These are phyloP conservation scores for Phanerochaete carnosa DNA, from an alignment of 768 basidiomycete species.

Conservation along the genomic window DNA sequence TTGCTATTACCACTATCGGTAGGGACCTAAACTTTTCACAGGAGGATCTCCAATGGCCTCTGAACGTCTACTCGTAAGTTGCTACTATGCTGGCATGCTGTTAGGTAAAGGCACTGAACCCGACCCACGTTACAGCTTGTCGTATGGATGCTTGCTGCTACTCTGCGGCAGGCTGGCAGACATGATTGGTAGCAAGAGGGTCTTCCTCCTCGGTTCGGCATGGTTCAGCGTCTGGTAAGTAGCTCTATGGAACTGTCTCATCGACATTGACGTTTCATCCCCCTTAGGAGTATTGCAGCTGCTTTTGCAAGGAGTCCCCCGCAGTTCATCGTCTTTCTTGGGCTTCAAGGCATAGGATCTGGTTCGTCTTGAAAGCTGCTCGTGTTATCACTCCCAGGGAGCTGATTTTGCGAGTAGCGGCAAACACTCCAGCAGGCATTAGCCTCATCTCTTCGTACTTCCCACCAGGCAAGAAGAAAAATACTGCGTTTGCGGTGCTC, in stretches of 20 bases:
- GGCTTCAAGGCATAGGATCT: constrained; percentile 30
- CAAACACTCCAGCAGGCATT: constrained; percentile 30
- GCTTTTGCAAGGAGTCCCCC: constrained; percentile 27
- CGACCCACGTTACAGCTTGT: constrained; percentile 7
- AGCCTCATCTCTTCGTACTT: constrained; percentile 27
- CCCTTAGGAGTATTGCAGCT: constrained; percentile 27
- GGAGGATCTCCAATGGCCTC: constrained; percentile 22
- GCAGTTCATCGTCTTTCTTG: constrained; percentile 30
- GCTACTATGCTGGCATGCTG: not conserved
- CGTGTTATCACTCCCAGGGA: not conserved
- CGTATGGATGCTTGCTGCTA: constrained; percentile 19
- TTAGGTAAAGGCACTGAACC: not conserved
- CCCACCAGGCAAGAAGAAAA: constrained; percentile 27
- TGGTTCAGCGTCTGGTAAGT: constrained; percentile 31
- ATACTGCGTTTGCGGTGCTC: constrained; percentile 31
- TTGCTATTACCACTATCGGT: constrained; percentile 23
- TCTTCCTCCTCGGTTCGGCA: constrained; percentile 29
- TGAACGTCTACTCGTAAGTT: constrained; percentile 21
- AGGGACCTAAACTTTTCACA: constrained; percentile 19
- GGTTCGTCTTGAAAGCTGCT: not conserved
- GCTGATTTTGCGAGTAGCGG: constrained; percentile 16
- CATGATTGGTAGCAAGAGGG: constrained; percentile 18
- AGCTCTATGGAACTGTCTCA: not conserved
- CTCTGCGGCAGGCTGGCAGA: constrained; percentile 18
- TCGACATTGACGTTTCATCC: not conserved